Conservation (phyloP, 2,329 filamentous ascomycete genomes). For the Xylariales sp. region DNA sequence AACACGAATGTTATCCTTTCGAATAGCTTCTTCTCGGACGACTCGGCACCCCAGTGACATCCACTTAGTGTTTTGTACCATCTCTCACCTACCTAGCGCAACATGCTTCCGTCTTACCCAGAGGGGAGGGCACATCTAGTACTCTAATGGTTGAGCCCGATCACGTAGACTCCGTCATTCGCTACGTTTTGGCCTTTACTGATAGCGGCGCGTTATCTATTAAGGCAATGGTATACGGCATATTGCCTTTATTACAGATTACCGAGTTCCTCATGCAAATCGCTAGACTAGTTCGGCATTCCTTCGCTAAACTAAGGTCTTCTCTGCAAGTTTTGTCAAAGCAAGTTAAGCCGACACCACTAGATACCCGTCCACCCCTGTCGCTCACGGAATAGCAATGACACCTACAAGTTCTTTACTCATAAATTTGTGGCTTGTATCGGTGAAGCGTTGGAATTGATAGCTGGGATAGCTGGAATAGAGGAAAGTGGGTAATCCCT, state of each 20-base stretch:
- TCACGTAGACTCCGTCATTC: constrained; percentile 16
- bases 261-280: constrained; percentile 22
- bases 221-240: constrained; percentile 29
- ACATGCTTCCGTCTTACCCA: not conserved
- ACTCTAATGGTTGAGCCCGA: constrained; percentile 2
- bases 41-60: constrained; percentile 6
- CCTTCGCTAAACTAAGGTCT: constrained; percentile 15
- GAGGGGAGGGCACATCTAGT: not conserved
- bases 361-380: constrained; percentile 23
- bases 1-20: constrained; percentile 5
- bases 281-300: constrained; percentile 5
- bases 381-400: constrained; percentile 26
- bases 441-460: not conserved
- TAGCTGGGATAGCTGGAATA: constrained; percentile 1
- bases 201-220: constrained; percentile 4
- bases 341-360: constrained; percentile 32
- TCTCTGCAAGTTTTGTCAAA: constrained; percentile 9
- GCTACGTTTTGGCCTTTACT: constrained; percentile 1
- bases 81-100: not conserved
- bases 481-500: constrained; percentile 11
- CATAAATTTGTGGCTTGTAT: constrained; percentile 4
- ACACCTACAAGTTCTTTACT: constrained; percentile 20
- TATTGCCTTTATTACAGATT: constrained; percentile 32
- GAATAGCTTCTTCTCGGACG: not conserved
- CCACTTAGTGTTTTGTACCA: not conserved